Evolutionary conservation across 106 monocot genomes (phyloP), one percentile per base, ranked within the genome.

Genomic region (Alisma plantagoaquatica): DNA sequence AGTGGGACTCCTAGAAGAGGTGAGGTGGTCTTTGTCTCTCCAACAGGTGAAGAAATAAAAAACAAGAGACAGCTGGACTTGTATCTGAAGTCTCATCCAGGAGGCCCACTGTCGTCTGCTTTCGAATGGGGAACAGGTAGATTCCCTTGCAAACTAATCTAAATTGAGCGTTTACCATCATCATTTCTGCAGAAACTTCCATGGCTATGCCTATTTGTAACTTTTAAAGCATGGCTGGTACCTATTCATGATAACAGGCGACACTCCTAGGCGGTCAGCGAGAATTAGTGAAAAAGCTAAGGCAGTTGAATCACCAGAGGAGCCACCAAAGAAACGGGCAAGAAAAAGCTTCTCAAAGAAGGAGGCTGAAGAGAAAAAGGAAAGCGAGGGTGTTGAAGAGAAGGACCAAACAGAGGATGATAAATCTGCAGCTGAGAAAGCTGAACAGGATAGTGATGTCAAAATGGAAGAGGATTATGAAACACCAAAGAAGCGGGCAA

Each of bases 121-220:
- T 90, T 90, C 56, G 84, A 90, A 23, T 90, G 90, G 90, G 62
- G 76, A 54, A 79, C 75, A 50, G 89, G 89, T 87, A 60, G 15
- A n/a, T n/a, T n/a, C n/a, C n/a, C n/a, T n/a, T n/a, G n/a, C n/a
- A n/a, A n/a, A n/a, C n/a, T n/a, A n/a, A n/a, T n/a, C n/a, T n/a
- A n/a, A n/a, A n/a, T n/a, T n/a, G n/a, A n/a, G n/a, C n/a, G n/a
- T n/a, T n/a, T n/a, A n/a, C n/a, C n/a, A n/a, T n/a, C n/a, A n/a
- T n/a, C n/a, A n/a, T n/a, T n/a, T n/a, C n/a, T n/a, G n/a, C n/a
- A n/a, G n/a, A n/a, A n/a, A n/a, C n/a, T n/a, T n/a, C n/a, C n/a
- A n/a, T n/a, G n/a, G n/a, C n/a, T n/a, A n/a, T n/a, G n/a, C n/a
- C n/a, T n/a, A n/a, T n/a, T n/a, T n/a, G n/a, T n/a, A n/a, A n/a